Evolutionary conservation across 371 early-diverging fungal species (phyloP), one percentile per base, ranked within the genome.

Genomic region (Batkoa obscura): DNA sequence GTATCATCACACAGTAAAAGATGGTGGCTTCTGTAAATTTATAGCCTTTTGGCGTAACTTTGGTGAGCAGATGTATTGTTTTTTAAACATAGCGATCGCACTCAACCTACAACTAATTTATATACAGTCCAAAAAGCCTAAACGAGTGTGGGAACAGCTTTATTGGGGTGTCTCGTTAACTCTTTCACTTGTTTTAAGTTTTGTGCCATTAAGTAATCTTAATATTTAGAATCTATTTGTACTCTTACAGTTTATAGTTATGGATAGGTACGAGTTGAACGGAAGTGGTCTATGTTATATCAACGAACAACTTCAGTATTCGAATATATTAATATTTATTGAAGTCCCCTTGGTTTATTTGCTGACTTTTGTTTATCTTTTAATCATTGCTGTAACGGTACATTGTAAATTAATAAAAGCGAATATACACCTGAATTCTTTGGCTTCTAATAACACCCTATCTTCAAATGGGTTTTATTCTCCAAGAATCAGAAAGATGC

Each of bases 51-150:
- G 35, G 39, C 5, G 38, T 9, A 17, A 17, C 23, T 34, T 53
- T 34, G 38, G 35, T 17, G 53, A 8, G 5, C 35, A 37, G 15
- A 53, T 53, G 35, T 53, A 37, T 30, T 39, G 35, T 5, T 39
- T 37, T 12, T 35, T 53, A 13, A 53, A 53, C 53, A 39, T 53
- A 17, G 53, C 53, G 9, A 53, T 53, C 5, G 42, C 53, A 13
- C 10, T 53, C 3, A 53, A 53, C 23, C 38, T 53, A 10, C 53
- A 53, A 3, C 35, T 53, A 3, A 23, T 53, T 2, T 17, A 38
- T 4, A 3, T 53, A 3, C 3, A 17, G n/a, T 12, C 13, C 4
- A n/a, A 38, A n/a, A 6, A 5, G 6, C 39, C 39, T 2, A 35
- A 53, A 2, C 34, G 38, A 53, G 8, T 13, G n/a, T 53, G 53